Evolutionary conservation across 2,329 filamentous ascomycete genomes (phyloP), one percentile per base, ranked within the genome.

Genomic region (Epichloe gansuensis): DNA sequence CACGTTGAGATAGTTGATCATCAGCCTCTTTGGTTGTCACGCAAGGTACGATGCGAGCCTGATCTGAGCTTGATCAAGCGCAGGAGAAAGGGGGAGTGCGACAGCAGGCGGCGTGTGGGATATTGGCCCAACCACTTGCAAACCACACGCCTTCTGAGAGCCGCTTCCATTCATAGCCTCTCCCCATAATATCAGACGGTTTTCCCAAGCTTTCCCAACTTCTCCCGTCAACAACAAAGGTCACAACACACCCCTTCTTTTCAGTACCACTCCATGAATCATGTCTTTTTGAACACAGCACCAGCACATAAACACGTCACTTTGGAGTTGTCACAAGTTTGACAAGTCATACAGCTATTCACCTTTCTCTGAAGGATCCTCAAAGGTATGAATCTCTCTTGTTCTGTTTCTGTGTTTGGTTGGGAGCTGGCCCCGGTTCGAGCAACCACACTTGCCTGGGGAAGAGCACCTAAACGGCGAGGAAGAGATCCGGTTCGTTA

Each of bases 371-470:
- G 3, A 5, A 41, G 37, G 3, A 28, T 35, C 13, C 7, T 25
- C 31, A 38, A 44, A 51, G 50, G 50, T 51, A 51, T 51, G 50
- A 46, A 39, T 51, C 5, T 23, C n/a, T 51, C 34, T 17, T 31
- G 2, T 42, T 31, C 13, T 8, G 4, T 51, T 21, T 7, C 8
- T 21, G 7, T n/a, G 13, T 31, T 34, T 46, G 43, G 23, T 34
- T 41, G n/a, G 35, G 34, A 9, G 25, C 17, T 41, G 15, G 34
- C 1, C 35, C 21, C 23, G 12, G 11, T 34, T 46, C 15, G n/a
- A 47, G 25, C 25, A 41, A 35, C 35, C 44, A 45, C 35, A 21
- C 12, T 46, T 41, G 23, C 12, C 35, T 17, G n/a, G 35, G 23
- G 34, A 46, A 51, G 21, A 34, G 6, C 21, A 51, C 31, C 15